Conservation (phyloP, 2,329 filamentous ascomycete genomes). For the Colletotrichum zoysiae region DNA sequence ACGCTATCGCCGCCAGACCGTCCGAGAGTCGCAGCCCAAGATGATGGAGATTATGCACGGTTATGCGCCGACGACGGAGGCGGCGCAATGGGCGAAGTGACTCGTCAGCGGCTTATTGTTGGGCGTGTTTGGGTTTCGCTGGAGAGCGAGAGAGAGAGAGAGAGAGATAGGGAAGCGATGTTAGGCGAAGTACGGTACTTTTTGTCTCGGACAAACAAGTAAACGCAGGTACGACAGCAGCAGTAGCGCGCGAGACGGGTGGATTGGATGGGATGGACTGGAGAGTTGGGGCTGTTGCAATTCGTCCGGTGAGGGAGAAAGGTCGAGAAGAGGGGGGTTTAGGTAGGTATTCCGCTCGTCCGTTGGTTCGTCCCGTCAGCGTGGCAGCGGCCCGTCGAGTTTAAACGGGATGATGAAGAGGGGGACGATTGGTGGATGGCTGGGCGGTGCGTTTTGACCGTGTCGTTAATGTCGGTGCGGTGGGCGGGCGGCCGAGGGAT, state of each 20-base stretch:
- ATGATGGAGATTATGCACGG: not conserved
- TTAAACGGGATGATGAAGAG: not conserved
- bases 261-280: not conserved
- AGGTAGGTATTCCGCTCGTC: constrained; percentile 11
- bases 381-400: constrained; percentile 5
- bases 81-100: not conserved
- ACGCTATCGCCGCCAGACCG: constrained; percentile 7
- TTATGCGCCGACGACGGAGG: not conserved
- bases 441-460: not conserved
- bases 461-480: not conserved
- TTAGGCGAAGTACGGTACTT: not conserved
- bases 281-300: not conserved
- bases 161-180: not conserved
- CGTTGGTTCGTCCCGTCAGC: constrained; percentile 13
- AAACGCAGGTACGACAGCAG: constrained; percentile 4
- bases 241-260: not conserved
- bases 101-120: not conserved
- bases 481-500: not conserved
- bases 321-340: not conserved
- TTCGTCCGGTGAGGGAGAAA: not conserved
- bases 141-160: not conserved
- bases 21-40: constrained; percentile 4
- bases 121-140: not conserved
- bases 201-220: not conserved
- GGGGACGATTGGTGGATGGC: not conserved